Base-by-base conservation (phyloP, 352 stramenopile genomes). In the Globisporangium camurandrum region DNA sequence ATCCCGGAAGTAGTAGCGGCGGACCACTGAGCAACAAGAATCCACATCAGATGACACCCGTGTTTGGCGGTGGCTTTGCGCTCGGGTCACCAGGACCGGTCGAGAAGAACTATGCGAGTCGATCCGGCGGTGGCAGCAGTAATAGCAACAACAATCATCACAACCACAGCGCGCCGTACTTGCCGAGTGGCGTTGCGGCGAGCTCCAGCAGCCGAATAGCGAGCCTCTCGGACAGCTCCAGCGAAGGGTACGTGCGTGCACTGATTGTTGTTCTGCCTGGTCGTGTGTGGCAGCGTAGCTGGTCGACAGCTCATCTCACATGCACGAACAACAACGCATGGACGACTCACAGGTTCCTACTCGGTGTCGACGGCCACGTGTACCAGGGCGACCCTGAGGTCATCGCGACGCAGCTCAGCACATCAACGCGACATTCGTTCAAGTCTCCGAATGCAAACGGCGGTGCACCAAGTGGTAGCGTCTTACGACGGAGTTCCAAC, bases 361-460 rank as follows among this genome's bases (percentile, higher is more conserved):
- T 93, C 12, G 82, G 82, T 16, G 66, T 89, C n/a, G 79, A 91
- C 57, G 82, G 79, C 14, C 79, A 87, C 44, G 70, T 93, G 20
- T 93, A 90, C 26, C 79, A 91, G 57, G 82, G 71, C 23, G 82
- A 91, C 44, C 69, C 69, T 16, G 71, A 87, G 39, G 34, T 87
- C 28, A 59, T 87, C 12, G 62, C 68, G 20, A 51, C 65, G 12
- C 67, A 84, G 31, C 41, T 74, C 16, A 66, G 75, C 38, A 68
- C 24, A 20, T 40, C 49, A 28, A 72, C 66, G 7, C 74, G 75
- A 55, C 56, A 72, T 39, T 53, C 55, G 3, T 54, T 69, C 38
- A 82, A 81, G 51, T 51, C 75, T 36, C 67, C 73, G 5, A 69
- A 80, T n/a, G 64, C 71, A 19, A 56, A 68, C 23, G 40, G 19